Evolutionary conservation across 345 rosid species (phyloP).

Genomic region (Capsella bursapastoris): DNA sequence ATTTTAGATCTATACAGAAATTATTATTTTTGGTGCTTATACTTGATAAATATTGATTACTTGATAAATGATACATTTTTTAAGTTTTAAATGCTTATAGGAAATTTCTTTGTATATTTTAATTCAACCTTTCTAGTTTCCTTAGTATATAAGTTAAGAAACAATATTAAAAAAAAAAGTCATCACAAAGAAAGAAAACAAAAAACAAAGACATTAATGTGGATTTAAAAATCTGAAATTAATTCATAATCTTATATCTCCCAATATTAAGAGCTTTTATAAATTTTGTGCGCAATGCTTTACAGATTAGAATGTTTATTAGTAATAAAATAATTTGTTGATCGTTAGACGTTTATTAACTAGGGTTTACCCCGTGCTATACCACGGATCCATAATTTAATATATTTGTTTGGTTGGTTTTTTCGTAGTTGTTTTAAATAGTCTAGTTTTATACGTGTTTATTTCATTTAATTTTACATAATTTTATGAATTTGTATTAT

Average conservation of each 20-base stretch:
- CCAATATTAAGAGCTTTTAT: neutral
- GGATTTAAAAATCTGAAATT: neutral
- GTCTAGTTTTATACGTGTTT: too few species aligned
- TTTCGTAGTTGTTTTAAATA: too few species aligned
- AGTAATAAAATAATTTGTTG: too few species aligned
- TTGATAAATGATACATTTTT: neutral
- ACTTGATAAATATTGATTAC: neutral
- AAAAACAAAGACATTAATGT: neutral
- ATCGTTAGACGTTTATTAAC: too few species aligned
- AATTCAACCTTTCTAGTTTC: slow-evolving; percentile 18
- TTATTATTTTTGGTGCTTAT: neutral
- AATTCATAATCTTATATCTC: slow-evolving; percentile 1
- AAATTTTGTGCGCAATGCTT: neutral
- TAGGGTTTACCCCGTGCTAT: too few species aligned
- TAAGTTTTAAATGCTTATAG: neutral
- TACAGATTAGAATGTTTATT: slow-evolving; percentile 5
- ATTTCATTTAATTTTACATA: too few species aligned
- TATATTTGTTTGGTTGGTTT: too few species aligned
- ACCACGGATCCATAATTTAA: too few species aligned
- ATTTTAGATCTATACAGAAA: neutral
- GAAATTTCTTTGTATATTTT: slow-evolving; percentile 16
- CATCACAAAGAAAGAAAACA: neutral
- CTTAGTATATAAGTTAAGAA: slow-evolving; percentile 23
- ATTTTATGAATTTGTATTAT: too few species aligned
- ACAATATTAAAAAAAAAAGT: neutral